These are phyloP conservation scores for Mikania micrantha DNA, from an alignment of 129 eudicot species.

Conservation along the genomic window DNA sequence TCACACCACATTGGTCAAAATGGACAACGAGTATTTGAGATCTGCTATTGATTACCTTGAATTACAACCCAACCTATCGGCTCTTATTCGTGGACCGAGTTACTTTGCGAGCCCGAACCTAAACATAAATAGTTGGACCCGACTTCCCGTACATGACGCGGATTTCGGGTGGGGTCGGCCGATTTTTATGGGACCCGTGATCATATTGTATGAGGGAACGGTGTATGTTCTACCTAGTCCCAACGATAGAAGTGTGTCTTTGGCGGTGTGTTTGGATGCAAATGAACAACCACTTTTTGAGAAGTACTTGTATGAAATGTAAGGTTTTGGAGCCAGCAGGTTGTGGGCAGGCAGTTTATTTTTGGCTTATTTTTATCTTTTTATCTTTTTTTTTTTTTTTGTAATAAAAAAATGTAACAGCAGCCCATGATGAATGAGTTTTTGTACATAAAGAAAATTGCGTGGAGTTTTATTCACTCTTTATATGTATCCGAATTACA, in stretches of 20 bases:
- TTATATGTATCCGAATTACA: too few relatives aligned
- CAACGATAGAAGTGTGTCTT: slow-evolving; percentile 41
- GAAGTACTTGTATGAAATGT: slow-evolving; percentile 45
- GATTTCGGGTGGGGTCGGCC: slow-evolving; percentile 83
- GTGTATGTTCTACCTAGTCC: slow-evolving; percentile 45
- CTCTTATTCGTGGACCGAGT: slow-evolving; percentile 47
- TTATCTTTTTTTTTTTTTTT: too few relatives aligned
- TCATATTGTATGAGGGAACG: slow-evolving; percentile 49
- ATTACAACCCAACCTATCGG: slow-evolving; percentile 36
- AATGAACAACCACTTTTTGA: slow-evolving; percentile 38
- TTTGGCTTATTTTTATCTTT: too few relatives aligned
- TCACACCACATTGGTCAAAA: slow-evolving; percentile 34
- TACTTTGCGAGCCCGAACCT: slow-evolving; percentile 59
- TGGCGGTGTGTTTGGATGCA: slow-evolving; percentile 44
- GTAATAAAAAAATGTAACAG: too few relatives aligned
- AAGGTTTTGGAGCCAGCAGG: slow-evolving; percentile 8
- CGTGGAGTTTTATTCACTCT: too few relatives aligned
- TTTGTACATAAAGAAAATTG: too few relatives aligned
- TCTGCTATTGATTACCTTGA: slow-evolving; percentile 59
- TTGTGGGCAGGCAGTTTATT: too few relatives aligned
- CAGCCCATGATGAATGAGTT: too few relatives aligned
- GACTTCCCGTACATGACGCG: slow-evolving; percentile 52
- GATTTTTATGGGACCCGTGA: slow-evolving; percentile 47
- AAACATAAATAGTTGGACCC: slow-evolving; percentile 48
- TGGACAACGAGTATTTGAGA: slow-evolving; percentile 55